Base-by-base conservation (phyloP, 2,329 filamentous ascomycete genomes). In the Reticulascus tulasneorum region DNA sequence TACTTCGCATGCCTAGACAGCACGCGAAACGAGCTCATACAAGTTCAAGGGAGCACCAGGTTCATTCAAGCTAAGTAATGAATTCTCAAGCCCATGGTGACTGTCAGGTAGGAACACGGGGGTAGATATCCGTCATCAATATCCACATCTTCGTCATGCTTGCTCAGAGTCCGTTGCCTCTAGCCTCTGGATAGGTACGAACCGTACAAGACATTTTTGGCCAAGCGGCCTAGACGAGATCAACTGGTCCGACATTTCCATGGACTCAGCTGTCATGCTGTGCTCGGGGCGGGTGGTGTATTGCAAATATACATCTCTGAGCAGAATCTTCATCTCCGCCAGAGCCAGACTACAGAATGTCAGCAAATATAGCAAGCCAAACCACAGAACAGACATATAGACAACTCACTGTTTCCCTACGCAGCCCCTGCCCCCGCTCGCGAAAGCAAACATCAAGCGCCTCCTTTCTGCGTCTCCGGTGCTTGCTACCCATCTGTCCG, bases 401-500 rank as follows among this genome's bases (percentile, higher is more conserved):
- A 24, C 10, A 29, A 74, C 79, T 62, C 60, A 84, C 80, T 84
- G 77, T 48, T 78, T 79, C 4, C 79, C 79, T 17, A 80, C 71
- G 43, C 82, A 86, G 1, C 79, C 79, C 47, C 82, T 63, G 1
- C 77, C 80, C 5, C 82, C 82, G 30, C 67, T 75, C 7, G 78
- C 73, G 62, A 85, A 84, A 0, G 82, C 74, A 63, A 83, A 84
- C 50, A 82, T 75, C 7, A 77, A 51, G 27, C 75, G 64, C 47
- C 75, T 75, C 38, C 77, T 68, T 49, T 91, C 84, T 40, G 83
- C 73, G 49, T 91, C 86, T 3, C 86, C 87, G 29, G 82, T 73
- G 8, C 74, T 70, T 12, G 73, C 78, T 46, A 95, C 75, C 90
- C 90, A 96, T 47, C 91, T 75, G 38, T 91, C 85, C 0, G 90